A percentile compares a stretch with the other conserved stretches of the same genome.
phyloP scores from a whole-genome alignment of 2,329 filamentous ascomycete genomes.

The Ascochyta rabiei region DNA sequence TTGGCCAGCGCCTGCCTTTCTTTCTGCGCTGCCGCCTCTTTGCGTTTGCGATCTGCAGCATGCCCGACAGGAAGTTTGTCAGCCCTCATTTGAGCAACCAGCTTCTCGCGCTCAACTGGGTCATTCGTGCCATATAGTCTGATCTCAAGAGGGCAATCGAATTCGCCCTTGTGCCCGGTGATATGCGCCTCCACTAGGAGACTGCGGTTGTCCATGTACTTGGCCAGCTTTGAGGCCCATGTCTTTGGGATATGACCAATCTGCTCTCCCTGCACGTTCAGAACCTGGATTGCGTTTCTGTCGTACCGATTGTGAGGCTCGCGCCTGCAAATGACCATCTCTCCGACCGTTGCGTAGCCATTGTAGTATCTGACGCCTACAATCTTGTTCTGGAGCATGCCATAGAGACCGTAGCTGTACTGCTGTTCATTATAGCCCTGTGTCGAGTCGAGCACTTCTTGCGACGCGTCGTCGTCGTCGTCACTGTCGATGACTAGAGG shows the following conservation, averaged over 20 bases:
- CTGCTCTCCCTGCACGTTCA: constrained; percentile 75
- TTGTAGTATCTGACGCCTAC: constrained; percentile 59
- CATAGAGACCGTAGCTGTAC: constrained; percentile 38
- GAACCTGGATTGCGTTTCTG: constrained; percentile 75
- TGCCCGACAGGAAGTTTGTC: constrained; percentile 64
- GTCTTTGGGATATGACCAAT: constrained; percentile 78
- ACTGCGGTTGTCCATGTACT: constrained; percentile 63
- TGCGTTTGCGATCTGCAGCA: constrained; percentile 53
- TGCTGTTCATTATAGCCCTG: constrained; percentile 34
- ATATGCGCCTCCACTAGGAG: constrained; percentile 73
- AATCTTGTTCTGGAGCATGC: constrained; percentile 59
- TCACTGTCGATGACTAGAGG: constrained; percentile 35
- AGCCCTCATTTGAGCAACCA: constrained; percentile 67
- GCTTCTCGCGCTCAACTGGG: constrained; percentile 54
- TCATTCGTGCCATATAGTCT: constrained; percentile 72
- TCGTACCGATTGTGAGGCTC: constrained; percentile 67
- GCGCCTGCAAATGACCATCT: constrained; percentile 52
- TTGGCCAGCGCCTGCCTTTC: constrained; percentile 58
- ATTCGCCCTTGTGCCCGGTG: constrained; percentile 68
- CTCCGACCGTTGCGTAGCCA: constrained; percentile 44
- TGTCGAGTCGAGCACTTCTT: constrained; percentile 35
- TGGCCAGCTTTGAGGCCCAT: constrained; percentile 73
- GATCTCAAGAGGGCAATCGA: constrained; percentile 74
- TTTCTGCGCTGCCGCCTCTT: constrained; percentile 61
- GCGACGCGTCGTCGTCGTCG: constrained; percentile 38